These are phyloP conservation scores for Aspergillus diversus DNA, from an alignment of 495 filamentous ascomycete genomes.

Conservation along the genomic window DNA sequence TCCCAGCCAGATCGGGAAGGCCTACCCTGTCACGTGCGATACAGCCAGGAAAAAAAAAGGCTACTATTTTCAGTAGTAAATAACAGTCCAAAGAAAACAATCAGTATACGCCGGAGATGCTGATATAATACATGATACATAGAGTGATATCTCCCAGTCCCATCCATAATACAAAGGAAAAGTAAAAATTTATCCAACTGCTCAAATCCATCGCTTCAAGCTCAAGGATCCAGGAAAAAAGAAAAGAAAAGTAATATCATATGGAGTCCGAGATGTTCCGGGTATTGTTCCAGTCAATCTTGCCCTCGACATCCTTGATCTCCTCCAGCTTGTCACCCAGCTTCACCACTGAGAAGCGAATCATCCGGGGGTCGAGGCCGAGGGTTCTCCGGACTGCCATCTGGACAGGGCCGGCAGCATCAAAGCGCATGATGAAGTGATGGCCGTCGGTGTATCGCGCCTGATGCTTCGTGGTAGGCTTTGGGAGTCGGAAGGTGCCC, in stretches of 20 bases:
- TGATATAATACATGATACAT: constrained; percentile 35
- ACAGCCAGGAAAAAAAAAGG: background rate
- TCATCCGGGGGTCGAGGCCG: constrained; percentile 87
- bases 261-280: constrained; percentile 37
- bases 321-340: constrained; percentile 77
- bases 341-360: constrained; percentile 84
- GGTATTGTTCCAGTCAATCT: constrained; percentile 59
- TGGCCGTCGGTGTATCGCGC: constrained; percentile 79
- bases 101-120: constrained; percentile 46
- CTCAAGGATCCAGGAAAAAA: constrained; percentile 5
- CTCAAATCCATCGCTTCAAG: too few species aligned
- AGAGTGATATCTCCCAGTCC: constrained; percentile 33
- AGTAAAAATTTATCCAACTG: background rate
- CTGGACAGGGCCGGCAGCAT: constrained; percentile 71
- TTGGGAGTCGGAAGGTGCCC: constrained; percentile 86
- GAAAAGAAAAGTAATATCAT: constrained; percentile 15
- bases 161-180: constrained; percentile 36
- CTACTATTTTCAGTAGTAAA: background rate
- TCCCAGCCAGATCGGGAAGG: too few species aligned
- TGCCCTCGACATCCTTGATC: constrained; percentile 62
- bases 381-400: constrained; percentile 71
- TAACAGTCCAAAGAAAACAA: constrained; percentile 8
- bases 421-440: constrained; percentile 98
- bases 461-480: constrained; percentile 73
- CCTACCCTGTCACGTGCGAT: too few species aligned